Percentiles rank a stretch among this genome's conserved stretches.
Evolutionary conservation across 1,284 basidiomycete genomes (phyloP).

Genomic region (Agroathelia rolfsii): DNA sequence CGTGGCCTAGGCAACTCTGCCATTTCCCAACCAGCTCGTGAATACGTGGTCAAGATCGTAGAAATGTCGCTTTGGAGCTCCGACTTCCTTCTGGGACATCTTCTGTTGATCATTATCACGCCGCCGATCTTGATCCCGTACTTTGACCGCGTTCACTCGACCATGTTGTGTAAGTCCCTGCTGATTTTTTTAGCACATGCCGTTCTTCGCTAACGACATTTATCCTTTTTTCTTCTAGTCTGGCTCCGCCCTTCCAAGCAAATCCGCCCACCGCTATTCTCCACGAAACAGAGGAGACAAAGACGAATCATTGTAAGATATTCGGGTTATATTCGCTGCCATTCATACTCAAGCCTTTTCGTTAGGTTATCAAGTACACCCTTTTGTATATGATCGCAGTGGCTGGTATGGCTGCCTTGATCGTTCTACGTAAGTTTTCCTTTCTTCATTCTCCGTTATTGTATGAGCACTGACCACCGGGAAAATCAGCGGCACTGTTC

Average conservation of each 20-base stretch:
- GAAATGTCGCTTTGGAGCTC: conserved; percentile 93
- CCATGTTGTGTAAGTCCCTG: conserved; percentile 68
- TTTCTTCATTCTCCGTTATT: conserved; percentile 1
- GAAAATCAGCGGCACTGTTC: conserved; percentile 64
- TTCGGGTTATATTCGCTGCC: conserved; percentile 1
- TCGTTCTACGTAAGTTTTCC: conserved; percentile 58
- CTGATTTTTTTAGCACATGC: conserved; percentile 8
- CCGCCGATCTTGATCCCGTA: conserved; percentile 82
- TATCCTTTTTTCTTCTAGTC: conserved; percentile 35
- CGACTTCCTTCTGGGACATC: conserved; percentile 77
- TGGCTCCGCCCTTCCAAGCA: conserved; percentile 89
- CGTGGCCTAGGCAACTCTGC: conserved; percentile 81
- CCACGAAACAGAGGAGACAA: conserved; percentile 85
- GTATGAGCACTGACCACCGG: too few relatives aligned
- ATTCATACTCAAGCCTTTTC: conserved; percentile 9
- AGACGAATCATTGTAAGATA: conserved; percentile 78
- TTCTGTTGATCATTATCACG: conserved; percentile 79
- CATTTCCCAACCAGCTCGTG: conserved; percentile 88
- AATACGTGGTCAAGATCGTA: conserved; percentile 95
- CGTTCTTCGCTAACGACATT: conserved; percentile 8
- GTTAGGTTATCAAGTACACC: conserved; percentile 70
- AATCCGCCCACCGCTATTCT: conserved; percentile 92
- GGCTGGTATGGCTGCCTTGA: conserved; percentile 73
- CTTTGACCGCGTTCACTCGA: conserved; percentile 82
- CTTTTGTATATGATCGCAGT: conserved; percentile 78